phyloP scores from a whole-genome alignment of 2,329 filamentous ascomycete genomes.

The Lasiodiplodia theobromae region DNA sequence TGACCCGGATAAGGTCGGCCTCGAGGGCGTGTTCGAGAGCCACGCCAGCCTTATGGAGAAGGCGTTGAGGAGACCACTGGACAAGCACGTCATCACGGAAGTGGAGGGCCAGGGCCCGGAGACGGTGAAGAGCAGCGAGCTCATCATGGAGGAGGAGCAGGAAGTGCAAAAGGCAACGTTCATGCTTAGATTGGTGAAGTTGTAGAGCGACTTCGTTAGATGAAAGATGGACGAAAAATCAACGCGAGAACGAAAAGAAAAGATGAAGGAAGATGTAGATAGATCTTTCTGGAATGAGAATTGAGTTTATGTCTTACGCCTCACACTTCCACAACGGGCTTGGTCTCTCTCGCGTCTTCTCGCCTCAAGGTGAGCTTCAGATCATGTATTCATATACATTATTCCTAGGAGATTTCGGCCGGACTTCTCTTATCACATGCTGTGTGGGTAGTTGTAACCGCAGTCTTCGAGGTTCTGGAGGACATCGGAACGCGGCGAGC shows the following conservation, averaged over 20 bases:
- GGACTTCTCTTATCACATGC: too few species aligned
- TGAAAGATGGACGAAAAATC: neutral
- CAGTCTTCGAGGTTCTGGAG: neutral
- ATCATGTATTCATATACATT: too few species aligned
- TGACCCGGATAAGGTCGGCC: constrained; percentile 78
- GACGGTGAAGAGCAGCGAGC: constrained; percentile 56
- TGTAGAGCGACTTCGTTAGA: constrained; percentile 45
- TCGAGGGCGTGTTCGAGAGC: constrained; percentile 72
- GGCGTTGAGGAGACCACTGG: constrained; percentile 76
- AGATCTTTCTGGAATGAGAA: constrained; percentile 9
- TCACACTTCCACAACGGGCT: neutral
- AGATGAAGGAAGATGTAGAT: neutral
- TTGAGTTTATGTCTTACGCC: neutral
- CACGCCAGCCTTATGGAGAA: constrained; percentile 76
- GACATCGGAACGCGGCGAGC: neutral
- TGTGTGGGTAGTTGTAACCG: neutral
- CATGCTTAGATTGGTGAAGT: constrained; percentile 75
- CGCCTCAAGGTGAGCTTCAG: too few species aligned
- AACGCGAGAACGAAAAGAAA: neutral
- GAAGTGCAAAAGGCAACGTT: constrained; percentile 85
- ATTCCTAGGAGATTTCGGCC: too few species aligned
- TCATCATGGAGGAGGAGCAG: constrained; percentile 84
- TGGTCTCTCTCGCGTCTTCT: too few species aligned
- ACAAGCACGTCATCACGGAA: constrained; percentile 69
- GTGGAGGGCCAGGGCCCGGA: constrained; percentile 65